Base-by-base conservation (phyloP, 2,329 filamentous ascomycete species). In the Decorospora gaudefroyi region DNA sequence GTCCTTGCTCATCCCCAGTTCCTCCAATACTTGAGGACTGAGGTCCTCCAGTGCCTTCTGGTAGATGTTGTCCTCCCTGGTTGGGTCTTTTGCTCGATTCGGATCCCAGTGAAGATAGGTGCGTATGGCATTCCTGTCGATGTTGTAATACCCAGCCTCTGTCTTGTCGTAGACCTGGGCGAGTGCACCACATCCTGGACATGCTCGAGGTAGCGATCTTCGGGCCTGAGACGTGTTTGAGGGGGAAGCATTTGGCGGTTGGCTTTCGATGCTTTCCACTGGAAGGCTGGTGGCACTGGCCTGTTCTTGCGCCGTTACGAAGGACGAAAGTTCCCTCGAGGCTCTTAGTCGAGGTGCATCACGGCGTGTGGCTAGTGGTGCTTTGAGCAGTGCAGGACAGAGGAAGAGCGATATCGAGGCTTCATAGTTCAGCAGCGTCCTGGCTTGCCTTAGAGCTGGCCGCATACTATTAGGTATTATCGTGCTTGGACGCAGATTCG, bases 111-210 rank as follows among this genome's bases (percentile, higher is more conserved):
- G 40, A 44, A 75, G 47, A 39, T 66, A 74, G 5, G 56, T 49
- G 37, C 72, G 75, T 23, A 79, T 74, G 18, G 71, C 72, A 46
- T 75, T 78, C 44, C 78, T 72, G 19, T 68, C 71, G 31, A 71
- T 61, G 44, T 74, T 72, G 62, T 84, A 86, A 64, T 75, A 85
- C 8, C 83, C 83, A 2, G 82, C 76, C 52, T 79, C 75, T 1
- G 75, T 69, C 23, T 75, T 70, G 32, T 80, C 75, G 34, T 80
- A 62, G 4, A 76, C 78, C 63, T 85, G 82, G 22, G 79, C 75
- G 23, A 78, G 76, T 18, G 82, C 83, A 40, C 83, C 83, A 53
- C 83, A 86, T 55, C 83, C 83, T 19, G 83, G 82, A 62, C 83
- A 85, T 16, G 76, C 74, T 5, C 74, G 42, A 0, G 80, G 80